These are phyloP conservation scores for Phytophthora nicotianae DNA, from an alignment of 352 stramenopile species.

Conservation along the genomic window DNA sequence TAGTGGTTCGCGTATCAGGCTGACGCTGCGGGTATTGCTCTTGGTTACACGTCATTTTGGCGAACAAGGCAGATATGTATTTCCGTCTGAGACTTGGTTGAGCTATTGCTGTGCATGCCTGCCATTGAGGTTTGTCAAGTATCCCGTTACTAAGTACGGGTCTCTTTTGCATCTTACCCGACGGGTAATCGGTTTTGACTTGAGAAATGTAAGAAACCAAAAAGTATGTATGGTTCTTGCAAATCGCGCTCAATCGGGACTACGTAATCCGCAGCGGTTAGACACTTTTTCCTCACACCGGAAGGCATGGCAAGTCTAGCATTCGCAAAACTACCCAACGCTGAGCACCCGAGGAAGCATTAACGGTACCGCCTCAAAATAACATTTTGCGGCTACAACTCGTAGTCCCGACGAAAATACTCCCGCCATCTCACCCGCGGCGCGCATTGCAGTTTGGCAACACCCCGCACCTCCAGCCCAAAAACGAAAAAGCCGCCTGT, in stretches of 20 bases:
- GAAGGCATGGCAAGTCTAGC: conserved; percentile 6
- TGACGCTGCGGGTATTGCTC: too few relatives aligned
- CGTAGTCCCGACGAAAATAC: conserved; percentile 38
- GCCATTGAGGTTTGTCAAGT: not conserved
- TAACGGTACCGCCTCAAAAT: conserved; percentile 46
- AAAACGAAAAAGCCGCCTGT: conserved; percentile 33
- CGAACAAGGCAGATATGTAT: conserved; percentile 1
- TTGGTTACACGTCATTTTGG: too few relatives aligned
- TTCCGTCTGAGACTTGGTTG: not conserved
- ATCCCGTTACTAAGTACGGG: conserved; percentile 18
- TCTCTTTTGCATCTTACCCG: conserved; percentile 19
- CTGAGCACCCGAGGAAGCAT: conserved; percentile 15
- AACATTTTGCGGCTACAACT: conserved; percentile 21
- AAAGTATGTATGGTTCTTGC: conserved; percentile 11
- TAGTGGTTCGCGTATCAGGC: too few relatives aligned
- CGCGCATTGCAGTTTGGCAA: conserved; percentile 14
- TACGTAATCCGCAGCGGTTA: conserved; percentile 34
- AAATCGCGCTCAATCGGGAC: conserved; percentile 18
- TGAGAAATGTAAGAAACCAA: conserved; percentile 17
- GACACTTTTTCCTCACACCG: conserved; percentile 15
- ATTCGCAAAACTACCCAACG: conserved; percentile 30
- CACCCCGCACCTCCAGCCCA: conserved; percentile 27
- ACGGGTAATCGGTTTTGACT: conserved; percentile 21
- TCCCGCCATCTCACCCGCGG: conserved; percentile 27
- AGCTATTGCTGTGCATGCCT: conserved; percentile 21